Conservation (phyloP, 106 monocot species). For the Alisma plantagoaquatica region DNA sequence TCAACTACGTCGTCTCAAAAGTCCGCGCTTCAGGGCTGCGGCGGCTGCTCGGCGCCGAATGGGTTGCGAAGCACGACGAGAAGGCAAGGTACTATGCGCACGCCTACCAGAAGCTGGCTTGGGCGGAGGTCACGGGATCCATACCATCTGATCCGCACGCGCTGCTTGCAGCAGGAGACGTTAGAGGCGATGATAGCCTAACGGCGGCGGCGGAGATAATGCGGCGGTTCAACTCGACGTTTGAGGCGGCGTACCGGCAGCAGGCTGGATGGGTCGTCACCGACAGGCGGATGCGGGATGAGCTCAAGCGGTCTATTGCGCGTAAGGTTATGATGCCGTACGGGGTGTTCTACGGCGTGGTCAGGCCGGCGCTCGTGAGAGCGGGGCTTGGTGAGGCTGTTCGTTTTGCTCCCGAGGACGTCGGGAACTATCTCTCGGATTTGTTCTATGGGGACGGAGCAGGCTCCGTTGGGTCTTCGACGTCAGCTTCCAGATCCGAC, state of each 20-base stretch:
- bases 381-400: not conserved
- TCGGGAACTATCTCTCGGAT: conserved; percentile 13
- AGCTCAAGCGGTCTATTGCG: conserved; percentile 19
- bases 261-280: conserved; percentile 36
- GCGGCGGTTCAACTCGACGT: conserved; percentile 20
- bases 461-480: not conserved
- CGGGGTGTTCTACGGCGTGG: conserved; percentile 18
- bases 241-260: conserved; percentile 25
- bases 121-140: conserved; percentile 19
- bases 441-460: conserved; percentile 1
- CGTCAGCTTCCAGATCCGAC: not conserved
- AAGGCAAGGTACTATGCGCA: conserved; percentile 20
- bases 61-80: conserved; percentile 20
- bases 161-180: no score
- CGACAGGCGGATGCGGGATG: conserved; percentile 25
- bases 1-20: conserved; percentile 38
- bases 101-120: conserved; percentile 15
- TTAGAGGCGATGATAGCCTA: not conserved
- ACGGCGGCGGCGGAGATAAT: conserved; percentile 1
- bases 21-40: conserved; percentile 21
- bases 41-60: conserved; percentile 20
- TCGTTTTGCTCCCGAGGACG: conserved; percentile 11
- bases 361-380: not conserved
- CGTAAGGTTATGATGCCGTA: conserved; percentile 19
- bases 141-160: conserved; percentile 5